phyloP scores from a whole-genome alignment of 106 monocot species.

The Ottelia alismoides region DNA sequence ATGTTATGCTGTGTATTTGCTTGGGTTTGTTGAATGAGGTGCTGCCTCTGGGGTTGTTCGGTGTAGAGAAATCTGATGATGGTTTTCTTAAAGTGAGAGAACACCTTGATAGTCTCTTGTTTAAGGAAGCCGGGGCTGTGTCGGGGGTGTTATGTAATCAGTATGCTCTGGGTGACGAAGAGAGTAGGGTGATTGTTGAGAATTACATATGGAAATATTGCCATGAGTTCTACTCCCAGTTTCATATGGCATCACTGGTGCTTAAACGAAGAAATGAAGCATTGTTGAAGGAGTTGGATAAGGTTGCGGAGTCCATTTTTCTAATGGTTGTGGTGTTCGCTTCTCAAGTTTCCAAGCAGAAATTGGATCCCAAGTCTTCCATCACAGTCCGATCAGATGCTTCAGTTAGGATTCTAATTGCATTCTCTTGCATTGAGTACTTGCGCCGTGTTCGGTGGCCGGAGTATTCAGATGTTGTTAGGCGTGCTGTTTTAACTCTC shows the following conservation, averaged over 20 bases:
- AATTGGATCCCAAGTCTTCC: slow-evolving; percentile 34
- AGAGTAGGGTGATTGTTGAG: slow-evolving; percentile 34
- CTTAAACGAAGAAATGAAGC: slow-evolving; percentile 20
- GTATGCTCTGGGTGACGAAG: slow-evolving; percentile 49
- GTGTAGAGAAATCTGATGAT: slow-evolving; percentile 9
- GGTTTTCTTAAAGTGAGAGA: slow-evolving; percentile 13
- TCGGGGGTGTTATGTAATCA: slow-evolving; percentile 71
- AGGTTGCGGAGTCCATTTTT: slow-evolving; percentile 81
- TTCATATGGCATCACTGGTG: slow-evolving; percentile 20
- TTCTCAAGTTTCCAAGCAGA: slow-evolving; percentile 47
- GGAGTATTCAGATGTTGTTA: slow-evolving; percentile 76
- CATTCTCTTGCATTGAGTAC: slow-evolving; percentile 94
- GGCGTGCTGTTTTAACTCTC: slow-evolving; percentile 51
- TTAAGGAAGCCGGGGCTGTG: slow-evolving; percentile 83
- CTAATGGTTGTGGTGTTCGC: slow-evolving; percentile 91
- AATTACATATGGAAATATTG: slow-evolving; percentile 52
- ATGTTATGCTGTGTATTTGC: slow-evolving; percentile 47
- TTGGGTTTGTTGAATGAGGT: slow-evolving; percentile 36
- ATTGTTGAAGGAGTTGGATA: slow-evolving; percentile 43
- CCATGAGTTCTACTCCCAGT: slow-evolving; percentile 32
- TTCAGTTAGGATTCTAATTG: slow-evolving; percentile 43
- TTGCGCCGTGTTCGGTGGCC: slow-evolving; percentile 58
- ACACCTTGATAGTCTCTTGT: slow-evolving; percentile 43
- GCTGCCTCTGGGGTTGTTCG: slow-evolving; percentile 36
- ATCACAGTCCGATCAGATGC: slow-evolving; percentile 15